These are phyloP conservation scores for Coemansia sp. DNA, from an alignment of 192 early-diverging fungal genomes.

Conservation along the genomic window DNA sequence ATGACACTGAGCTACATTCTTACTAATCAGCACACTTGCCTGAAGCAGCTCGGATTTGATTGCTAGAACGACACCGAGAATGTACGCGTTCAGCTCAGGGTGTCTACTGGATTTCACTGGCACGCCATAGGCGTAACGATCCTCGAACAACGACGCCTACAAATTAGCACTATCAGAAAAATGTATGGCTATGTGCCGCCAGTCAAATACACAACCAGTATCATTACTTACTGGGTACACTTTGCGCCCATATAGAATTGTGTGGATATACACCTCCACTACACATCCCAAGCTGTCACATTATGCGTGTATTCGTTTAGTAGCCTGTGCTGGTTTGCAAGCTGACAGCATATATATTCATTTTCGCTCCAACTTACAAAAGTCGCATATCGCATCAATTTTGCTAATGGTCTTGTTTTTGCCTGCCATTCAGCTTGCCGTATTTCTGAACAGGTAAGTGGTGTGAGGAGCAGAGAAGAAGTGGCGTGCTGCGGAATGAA, in stretches of 20 bases:
- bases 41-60: slow-evolving; percentile 38
- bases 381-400: slow-evolving; percentile 42
- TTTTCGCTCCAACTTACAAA: slow-evolving; percentile 23
- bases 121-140: slow-evolving; percentile 47
- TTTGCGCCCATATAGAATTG: slow-evolving; percentile 24
- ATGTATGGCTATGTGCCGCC: not conserved
- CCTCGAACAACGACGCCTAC: slow-evolving; percentile 50
- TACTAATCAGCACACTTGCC: slow-evolving; percentile 16
- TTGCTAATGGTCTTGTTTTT: slow-evolving; percentile 18
- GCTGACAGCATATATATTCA: not conserved
- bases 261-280: slow-evolving; percentile 49
- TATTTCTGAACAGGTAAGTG: not conserved
- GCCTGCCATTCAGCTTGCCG: not conserved
- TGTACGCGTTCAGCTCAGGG: slow-evolving; percentile 55
- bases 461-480: not conserved
- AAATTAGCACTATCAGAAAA: not conserved
- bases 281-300: not conserved
- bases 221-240: slow-evolving; percentile 38
- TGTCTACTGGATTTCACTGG: slow-evolving; percentile 56
- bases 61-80: slow-evolving; percentile 41
- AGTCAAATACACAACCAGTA: not conserved
- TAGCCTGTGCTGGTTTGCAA: too few relatives aligned
- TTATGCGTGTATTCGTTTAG: not conserved
- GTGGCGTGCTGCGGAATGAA: slow-evolving; percentile 5
- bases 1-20: not conserved